These are phyloP conservation scores for Solanum corneliomulleri DNA, from an alignment of 257 asterid genomes.

Conservation along the genomic window DNA sequence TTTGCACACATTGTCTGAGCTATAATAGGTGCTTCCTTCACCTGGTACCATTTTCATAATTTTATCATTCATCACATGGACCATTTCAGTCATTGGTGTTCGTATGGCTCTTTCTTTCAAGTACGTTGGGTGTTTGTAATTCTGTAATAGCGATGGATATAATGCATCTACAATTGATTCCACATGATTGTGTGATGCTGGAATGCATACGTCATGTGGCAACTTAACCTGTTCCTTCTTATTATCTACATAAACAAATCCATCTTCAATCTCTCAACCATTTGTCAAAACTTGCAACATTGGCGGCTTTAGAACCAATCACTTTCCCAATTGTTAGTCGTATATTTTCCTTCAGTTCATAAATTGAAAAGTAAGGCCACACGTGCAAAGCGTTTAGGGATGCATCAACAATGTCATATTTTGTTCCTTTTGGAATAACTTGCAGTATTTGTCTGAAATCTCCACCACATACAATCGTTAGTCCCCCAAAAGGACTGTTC, in stretches of 20 bases:
- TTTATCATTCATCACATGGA: no score
- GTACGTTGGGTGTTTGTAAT: not conserved
- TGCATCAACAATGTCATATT: not conserved
- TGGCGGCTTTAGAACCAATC: not conserved
- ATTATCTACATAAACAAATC: no score
- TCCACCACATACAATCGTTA: not conserved
- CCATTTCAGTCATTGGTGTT: no score
- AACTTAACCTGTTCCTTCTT: not conserved
- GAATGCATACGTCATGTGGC: not conserved
- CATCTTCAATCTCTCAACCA: not conserved
- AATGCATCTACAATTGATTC: not conserved
- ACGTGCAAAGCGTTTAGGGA: not conserved
- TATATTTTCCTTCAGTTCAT: not conserved
- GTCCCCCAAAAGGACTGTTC: not conserved
- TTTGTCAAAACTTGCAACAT: not conserved
- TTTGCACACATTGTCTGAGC: not conserved
- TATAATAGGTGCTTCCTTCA: not conserved
- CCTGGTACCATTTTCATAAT: not conserved
- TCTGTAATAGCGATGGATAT: not conserved
- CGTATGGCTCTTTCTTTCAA: not conserved
- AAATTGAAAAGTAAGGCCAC: not conserved
- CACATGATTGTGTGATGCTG: not conserved
- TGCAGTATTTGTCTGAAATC: not conserved
- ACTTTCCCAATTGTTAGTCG: not conserved
- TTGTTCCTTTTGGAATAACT: not conserved